Evolutionary conservation across 2,329 filamentous ascomycete genomes (phyloP).

Genomic region (Colletotrichum musicola): DNA sequence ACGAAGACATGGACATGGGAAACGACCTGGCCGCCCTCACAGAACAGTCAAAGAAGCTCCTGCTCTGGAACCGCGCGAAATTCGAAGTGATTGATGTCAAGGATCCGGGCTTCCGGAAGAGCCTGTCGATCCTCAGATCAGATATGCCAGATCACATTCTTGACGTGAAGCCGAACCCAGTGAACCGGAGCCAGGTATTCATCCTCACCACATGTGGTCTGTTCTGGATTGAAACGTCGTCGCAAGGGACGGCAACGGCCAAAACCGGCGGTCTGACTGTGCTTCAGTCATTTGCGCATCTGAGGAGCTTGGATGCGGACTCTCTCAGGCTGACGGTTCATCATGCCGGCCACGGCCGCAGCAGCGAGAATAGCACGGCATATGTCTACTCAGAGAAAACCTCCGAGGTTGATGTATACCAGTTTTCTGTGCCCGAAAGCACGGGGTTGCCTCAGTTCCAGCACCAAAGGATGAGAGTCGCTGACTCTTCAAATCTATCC

Average conservation of each 20-base stretch:
- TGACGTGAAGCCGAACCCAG: conserved; percentile 64
- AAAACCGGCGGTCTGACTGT: conserved; percentile 43
- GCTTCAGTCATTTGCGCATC: conserved; percentile 60
- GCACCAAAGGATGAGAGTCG: conserved; percentile 46
- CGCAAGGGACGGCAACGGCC: conserved; percentile 24
- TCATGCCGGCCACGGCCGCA: conserved; percentile 39
- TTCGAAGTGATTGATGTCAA: conserved; percentile 54
- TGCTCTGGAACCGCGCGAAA: conserved; percentile 53
- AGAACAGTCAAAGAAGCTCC: conserved; percentile 41
- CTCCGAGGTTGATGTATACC: conserved; percentile 51
- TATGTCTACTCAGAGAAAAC: conserved; percentile 49
- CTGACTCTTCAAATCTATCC: neutral
- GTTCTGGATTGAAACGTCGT: conserved; percentile 60
- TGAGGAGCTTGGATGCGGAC: conserved; percentile 52
- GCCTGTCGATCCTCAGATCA: conserved; percentile 45
- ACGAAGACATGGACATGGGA: conserved; percentile 29
- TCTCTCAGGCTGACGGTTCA: conserved; percentile 55
- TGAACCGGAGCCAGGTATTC: conserved; percentile 63
- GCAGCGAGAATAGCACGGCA: conserved; percentile 44
- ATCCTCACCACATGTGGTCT: conserved; percentile 69
- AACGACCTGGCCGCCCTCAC: conserved; percentile 26
- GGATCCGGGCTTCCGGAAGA: conserved; percentile 42
- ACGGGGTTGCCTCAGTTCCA: conserved; percentile 52
- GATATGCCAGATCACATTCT: conserved; percentile 60
- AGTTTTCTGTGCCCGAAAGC: conserved; percentile 46